These are phyloP conservation scores for Camelina sativa DNA, from an alignment of 345 rosid species.

Conservation along the genomic window DNA sequence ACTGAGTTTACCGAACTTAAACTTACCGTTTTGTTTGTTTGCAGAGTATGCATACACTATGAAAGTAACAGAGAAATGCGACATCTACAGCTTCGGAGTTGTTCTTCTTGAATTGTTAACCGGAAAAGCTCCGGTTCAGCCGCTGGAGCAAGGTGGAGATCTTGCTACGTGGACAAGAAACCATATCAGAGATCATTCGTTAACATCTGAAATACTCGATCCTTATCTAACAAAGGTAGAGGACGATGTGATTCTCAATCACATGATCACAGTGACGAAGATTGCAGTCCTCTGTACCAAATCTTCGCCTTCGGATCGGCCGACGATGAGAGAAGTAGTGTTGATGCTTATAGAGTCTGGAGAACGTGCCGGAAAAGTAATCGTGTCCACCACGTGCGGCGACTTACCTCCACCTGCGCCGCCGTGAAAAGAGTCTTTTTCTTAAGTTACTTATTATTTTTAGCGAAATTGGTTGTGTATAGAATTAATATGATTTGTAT, in stretches of 20 bases:
- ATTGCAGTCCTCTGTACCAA: slow-evolving; percentile 81
- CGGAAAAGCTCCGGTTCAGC: slow-evolving; percentile 87
- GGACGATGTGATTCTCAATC: slow-evolving; percentile 56
- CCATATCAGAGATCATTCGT: slow-evolving; percentile 59
- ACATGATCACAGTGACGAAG: slow-evolving; percentile 79
- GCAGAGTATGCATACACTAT: slow-evolving; percentile 95
- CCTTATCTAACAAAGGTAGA: slow-evolving; percentile 58
- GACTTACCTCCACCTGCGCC: slow-evolving; percentile 44
- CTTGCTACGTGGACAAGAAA: slow-evolving; percentile 75
- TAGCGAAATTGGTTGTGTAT: slow-evolving; percentile 24
- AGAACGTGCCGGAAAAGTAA: slow-evolving; percentile 51
- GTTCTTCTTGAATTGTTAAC: slow-evolving; percentile 79
- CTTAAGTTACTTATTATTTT: neutral
- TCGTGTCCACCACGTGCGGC: slow-evolving; percentile 48
- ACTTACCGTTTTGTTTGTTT: neutral
- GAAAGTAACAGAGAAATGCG: slow-evolving; percentile 98
- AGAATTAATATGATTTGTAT: slow-evolving; percentile 44
- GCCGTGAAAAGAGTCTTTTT: slow-evolving; percentile 3
- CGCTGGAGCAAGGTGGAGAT: slow-evolving; percentile 89
- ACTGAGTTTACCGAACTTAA: neutral
- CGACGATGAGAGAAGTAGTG: slow-evolving; percentile 92
- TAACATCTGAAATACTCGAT: slow-evolving; percentile 65
- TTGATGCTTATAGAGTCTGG: slow-evolving; percentile 78
- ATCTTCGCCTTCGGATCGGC: slow-evolving; percentile 70
- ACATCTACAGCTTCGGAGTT: slow-evolving; percentile 94